Percentiles rank a stretch among this genome's conserved stretches.
Conservation (phyloP, 768 basidiomycete genomes). For the Trametes cingulata region DNA sequence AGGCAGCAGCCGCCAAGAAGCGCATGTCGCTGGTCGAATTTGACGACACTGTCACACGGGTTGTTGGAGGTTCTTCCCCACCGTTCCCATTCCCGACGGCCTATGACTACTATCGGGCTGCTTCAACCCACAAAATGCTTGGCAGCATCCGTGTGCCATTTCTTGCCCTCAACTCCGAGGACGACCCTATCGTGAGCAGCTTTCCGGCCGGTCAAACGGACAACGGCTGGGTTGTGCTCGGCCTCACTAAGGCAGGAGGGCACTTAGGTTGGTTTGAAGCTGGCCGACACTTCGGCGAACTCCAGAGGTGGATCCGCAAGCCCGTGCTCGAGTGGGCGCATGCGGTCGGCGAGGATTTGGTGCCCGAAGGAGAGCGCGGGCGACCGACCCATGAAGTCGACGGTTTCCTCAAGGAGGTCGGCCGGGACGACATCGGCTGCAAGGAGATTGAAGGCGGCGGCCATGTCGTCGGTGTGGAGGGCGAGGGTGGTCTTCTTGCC, state of each 20-base stretch:
- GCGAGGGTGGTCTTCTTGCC: slow-evolving; percentile 56
- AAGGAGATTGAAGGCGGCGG: slow-evolving; percentile 56
- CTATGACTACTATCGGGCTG: slow-evolving; percentile 49
- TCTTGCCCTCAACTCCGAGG: slow-evolving; percentile 71
- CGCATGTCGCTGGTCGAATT: slow-evolving; percentile 57
- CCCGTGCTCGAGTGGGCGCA: slow-evolving; percentile 75
- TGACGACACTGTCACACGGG: slow-evolving; percentile 63
- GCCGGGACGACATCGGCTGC: slow-evolving; percentile 56
- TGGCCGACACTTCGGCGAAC: slow-evolving; percentile 10
- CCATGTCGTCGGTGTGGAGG: slow-evolving; percentile 53
- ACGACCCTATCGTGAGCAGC: slow-evolving; percentile 73
- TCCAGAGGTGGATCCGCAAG: slow-evolving; percentile 62
- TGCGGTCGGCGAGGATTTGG: slow-evolving; percentile 54
- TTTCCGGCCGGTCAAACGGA: slow-evolving; percentile 58
- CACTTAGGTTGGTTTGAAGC: slow-evolving; percentile 84
- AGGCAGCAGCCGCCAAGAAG: slow-evolving; percentile 47
- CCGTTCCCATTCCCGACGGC: slow-evolving; percentile 49
- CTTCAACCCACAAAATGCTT: slow-evolving; percentile 63
- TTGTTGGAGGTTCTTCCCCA: slow-evolving; percentile 62
- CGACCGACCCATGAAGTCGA: slow-evolving; percentile 48
- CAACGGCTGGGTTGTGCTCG: slow-evolving; percentile 58
- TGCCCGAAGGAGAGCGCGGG: slow-evolving; percentile 36
- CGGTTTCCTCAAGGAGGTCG: slow-evolving; percentile 63
- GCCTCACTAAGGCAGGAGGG: slow-evolving; percentile 63
- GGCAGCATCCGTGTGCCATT: slow-evolving; percentile 67